Evolutionary conservation across 2,329 filamentous ascomycete genomes (phyloP), one percentile per base, ranked within the genome.

Genomic region (Raffaelea ambrosiae): DNA sequence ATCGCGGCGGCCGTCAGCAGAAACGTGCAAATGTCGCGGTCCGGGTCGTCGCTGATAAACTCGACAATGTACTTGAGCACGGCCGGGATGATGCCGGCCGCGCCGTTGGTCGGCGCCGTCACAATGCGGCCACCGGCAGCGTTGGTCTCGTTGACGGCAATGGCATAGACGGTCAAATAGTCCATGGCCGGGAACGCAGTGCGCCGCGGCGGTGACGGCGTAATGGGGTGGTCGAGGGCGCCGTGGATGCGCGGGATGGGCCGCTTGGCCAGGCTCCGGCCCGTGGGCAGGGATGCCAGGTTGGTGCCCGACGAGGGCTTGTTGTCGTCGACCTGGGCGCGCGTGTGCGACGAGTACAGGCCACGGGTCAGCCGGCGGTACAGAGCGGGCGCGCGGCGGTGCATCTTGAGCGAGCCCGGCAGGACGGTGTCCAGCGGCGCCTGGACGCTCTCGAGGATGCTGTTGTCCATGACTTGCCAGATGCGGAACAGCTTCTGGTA

Each of bases 101-200:
- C 71, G 14, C 71, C 71, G 52, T 74, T 74, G 19, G 71, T 74
- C 2, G 71, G 71, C 1, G 71, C 71, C 2, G 71, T 74, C 18
- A 74, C 71, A 50, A 74, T 72, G 26, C 71, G 68, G 0, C 71
- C 71, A 13, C 71, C 71, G 0, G 66, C 69, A 2, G 71, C 71
- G 48, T 74, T 74, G n/a, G 71, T 74, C 57, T 74, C 71, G 53
- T 74, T 74, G 21, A 74, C 71, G 0, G 71, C 71, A 19, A 74
- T 74, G 36, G 71, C 71, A 49, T 74, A 74, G 0, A 73, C 71
- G 1, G 68, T 68, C 9, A 74, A 56, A 47, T 74, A 71, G 48
- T 74, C 71, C 69, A 74, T 73, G 4, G 69, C 68, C 3, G 70
- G 69, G 48, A 74, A 70, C 1, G 69, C 65, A 4, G 71, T 73